Evolutionary conservation across 805 yeast species (phyloP).

Genomic region (Lachancea meyersii): DNA sequence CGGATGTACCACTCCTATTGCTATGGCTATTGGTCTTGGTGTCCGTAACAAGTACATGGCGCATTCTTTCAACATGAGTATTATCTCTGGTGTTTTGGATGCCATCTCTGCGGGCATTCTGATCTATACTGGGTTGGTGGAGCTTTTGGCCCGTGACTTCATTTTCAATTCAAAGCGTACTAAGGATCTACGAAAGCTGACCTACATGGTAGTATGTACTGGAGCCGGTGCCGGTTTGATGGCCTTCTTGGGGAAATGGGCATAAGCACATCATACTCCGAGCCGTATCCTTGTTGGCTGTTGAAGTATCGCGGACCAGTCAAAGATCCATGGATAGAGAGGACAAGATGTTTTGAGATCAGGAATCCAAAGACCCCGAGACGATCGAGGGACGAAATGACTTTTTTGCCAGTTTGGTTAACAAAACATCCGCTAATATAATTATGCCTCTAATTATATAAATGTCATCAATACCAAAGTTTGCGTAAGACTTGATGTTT

Average conservation of each 20-base stretch:
- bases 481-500: too few species aligned
- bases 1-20: conserved; percentile 61
- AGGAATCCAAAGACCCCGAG: too few species aligned
- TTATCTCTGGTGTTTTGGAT: conserved; percentile 68
- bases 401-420: too few species aligned
- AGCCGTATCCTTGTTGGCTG: neutral
- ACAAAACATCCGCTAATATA: too few species aligned
- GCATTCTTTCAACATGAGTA: conserved; percentile 50
- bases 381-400: too few species aligned
- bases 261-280: conserved; percentile 30
- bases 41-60: conserved; percentile 59
- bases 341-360: too few species aligned
- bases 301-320: too few species aligned
- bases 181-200: conserved; percentile 51
- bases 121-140: conserved; percentile 71
- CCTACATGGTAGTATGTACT: conserved; percentile 47
- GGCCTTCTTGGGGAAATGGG: conserved; percentile 76
- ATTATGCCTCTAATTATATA: too few species aligned
- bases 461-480: too few species aligned
- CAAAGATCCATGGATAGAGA: too few species aligned
- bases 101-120: conserved; percentile 73
- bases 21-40: conserved; percentile 74
- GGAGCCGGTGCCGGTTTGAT: conserved; percentile 64
- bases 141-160: conserved; percentile 69
- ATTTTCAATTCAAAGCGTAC: conserved; percentile 51